Evolutionary conservation across 1,284 basidiomycete genomes (phyloP), one percentile per base, ranked within the genome.

Genomic region (Rhodotorula sp.): DNA sequence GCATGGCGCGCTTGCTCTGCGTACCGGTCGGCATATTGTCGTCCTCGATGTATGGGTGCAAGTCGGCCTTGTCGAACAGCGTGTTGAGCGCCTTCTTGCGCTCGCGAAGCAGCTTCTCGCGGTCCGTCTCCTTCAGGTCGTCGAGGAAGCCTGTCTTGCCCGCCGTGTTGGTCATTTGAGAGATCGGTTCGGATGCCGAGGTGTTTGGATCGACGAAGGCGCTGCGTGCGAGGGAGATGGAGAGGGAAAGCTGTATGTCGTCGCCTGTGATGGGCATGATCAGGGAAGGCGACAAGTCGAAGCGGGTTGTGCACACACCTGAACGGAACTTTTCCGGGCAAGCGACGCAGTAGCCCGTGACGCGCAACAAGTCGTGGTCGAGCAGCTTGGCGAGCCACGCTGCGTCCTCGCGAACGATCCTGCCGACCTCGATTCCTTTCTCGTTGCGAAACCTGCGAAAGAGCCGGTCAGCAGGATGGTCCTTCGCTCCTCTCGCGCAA

Each of bases 51-150:
- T 69, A 52, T 0, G 76, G 76, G 46, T 66, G 65, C 37, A 78
- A 51, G 37, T 67, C 63, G 10, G 71, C 68, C 59, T 69, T 70
- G 44, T 77, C 76, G 40, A 79, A 74, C 4, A 78, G 62, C 58
- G 71, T 73, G 65, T 75, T 78, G 51, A 77, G 65, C 22, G 76
- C 75, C 47, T 60, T 47, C 48, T 93, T 94, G 47, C 92, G 84
- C 77, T 89, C 87, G 47, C 90, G 84, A n/a, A 94, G 82, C 24
- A 80, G 80, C 71, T 87, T 86, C 80, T 94, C 92, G 64, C 87
- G 85, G 4, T 83, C 81, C 0, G 89, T 92, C 77, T 94, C 92
- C 59, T 86, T 82, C 0, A 88, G 88, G 79, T 91, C 89, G 67
- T 85, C 84, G 74, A 89, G 86, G 77, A 86, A 83, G 20, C 64